Percentiles rank a stretch among this genome's conserved stretches.
Evolutionary conservation across 768 basidiomycete species (phyloP).

Genomic region (Mrakia blollopis): DNA sequence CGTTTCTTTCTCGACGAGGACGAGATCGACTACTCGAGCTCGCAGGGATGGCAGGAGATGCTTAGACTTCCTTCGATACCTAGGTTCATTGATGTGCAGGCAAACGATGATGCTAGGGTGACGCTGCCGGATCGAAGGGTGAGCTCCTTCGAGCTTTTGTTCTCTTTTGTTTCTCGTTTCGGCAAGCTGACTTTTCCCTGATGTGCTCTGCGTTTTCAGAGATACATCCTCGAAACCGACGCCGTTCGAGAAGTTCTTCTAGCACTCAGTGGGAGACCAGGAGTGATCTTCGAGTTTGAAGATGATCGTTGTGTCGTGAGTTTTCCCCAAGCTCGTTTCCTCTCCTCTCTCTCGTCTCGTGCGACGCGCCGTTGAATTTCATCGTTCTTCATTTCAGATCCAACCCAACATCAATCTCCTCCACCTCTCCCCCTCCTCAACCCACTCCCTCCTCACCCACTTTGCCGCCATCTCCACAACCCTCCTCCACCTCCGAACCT

Average conservation of each 20-base stretch:
- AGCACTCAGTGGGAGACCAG: background rate
- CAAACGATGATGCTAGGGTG: background rate
- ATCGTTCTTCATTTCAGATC: background rate
- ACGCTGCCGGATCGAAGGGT: conserved; percentile 5
- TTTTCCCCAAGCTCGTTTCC: background rate
- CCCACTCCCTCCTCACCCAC: background rate
- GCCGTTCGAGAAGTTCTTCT: background rate
- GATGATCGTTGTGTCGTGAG: background rate
- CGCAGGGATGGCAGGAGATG: background rate
- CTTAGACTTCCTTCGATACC: background rate
- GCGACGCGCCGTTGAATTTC: no score
- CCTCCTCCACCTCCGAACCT: conserved; percentile 1
- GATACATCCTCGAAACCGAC: background rate
- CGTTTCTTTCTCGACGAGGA: conserved; percentile 9
- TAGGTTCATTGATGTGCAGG: background rate
- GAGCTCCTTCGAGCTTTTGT: background rate
- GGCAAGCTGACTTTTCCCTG: background rate
- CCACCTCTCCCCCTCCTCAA: background rate
- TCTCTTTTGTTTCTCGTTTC: background rate
- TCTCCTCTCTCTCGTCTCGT: background rate
- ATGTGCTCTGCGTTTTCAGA: background rate
- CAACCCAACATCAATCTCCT: conserved; percentile 1
- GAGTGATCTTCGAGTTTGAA: background rate
- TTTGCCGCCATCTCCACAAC: background rate
- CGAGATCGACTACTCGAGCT: background rate